Evolutionary conservation across 345 rosid genomes (phyloP).

Genomic region (Pugionium cornutum): DNA sequence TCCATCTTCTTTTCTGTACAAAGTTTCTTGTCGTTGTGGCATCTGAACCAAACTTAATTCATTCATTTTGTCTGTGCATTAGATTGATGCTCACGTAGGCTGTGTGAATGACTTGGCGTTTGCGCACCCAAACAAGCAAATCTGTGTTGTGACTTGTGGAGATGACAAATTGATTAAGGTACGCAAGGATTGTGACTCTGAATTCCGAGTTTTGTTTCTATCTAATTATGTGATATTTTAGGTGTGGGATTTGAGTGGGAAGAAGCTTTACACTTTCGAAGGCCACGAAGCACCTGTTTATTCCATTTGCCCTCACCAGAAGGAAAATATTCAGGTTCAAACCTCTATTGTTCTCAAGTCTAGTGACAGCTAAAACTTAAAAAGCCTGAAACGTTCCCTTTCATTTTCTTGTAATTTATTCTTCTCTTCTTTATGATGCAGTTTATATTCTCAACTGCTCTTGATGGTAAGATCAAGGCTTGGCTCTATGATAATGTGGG

Average conservation of each 20-base stretch:
- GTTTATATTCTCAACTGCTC: slow-evolving; percentile 89
- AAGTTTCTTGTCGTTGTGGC: slow-evolving; percentile 11
- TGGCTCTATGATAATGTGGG: slow-evolving; percentile 84
- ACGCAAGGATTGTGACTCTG: slow-evolving; percentile 13
- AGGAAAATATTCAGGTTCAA: slow-evolving; percentile 51
- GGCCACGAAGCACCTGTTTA: slow-evolving; percentile 76
- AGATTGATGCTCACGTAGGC: slow-evolving; percentile 84
- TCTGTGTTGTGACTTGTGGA: slow-evolving; percentile 69
- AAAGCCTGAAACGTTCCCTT: neutral
- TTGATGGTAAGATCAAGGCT: slow-evolving; percentile 92
- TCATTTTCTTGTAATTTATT: neutral
- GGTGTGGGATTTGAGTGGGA: slow-evolving; percentile 75
- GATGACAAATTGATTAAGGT: slow-evolving; percentile 83
- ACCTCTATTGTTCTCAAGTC: slow-evolving; percentile 12
- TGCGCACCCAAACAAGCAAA: slow-evolving; percentile 51
- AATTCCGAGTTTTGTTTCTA: neutral
- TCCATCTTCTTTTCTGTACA: slow-evolving; percentile 4
- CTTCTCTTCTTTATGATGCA: slow-evolving; percentile 35
- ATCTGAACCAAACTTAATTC: neutral
- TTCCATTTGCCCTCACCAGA: slow-evolving; percentile 68
- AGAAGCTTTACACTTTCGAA: slow-evolving; percentile 57
- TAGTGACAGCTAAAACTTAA: too few relatives aligned
- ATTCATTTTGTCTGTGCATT: slow-evolving; percentile 23
- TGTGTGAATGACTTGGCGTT: slow-evolving; percentile 80
- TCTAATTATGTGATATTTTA: slow-evolving; percentile 15